Evolutionary conservation across 78 protist genomes (phyloP).

Genomic region (Dictyostelium firmibasis): DNA sequence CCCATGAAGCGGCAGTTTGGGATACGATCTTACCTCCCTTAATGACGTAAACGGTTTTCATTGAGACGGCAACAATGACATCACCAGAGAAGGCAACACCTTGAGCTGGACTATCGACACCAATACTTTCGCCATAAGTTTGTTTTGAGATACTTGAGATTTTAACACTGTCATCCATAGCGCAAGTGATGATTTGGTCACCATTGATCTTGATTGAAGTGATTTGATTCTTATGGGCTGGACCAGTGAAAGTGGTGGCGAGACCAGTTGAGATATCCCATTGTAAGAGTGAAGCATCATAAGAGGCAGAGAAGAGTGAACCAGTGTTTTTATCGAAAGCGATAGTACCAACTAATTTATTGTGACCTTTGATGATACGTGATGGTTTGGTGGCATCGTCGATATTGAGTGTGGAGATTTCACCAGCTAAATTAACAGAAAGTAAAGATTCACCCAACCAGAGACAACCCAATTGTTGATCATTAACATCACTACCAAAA

Average conservation of each 20-base stretch:
- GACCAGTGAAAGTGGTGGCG: slow-evolving; percentile 49
- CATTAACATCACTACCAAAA: slow-evolving; percentile 60
- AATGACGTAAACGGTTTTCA: slow-evolving; percentile 69
- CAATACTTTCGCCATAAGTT: slow-evolving; percentile 47
- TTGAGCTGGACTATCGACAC: slow-evolving; percentile 64
- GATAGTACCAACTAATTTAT: slow-evolving; percentile 82
- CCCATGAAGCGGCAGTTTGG: slow-evolving; percentile 36
- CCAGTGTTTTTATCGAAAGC: slow-evolving; percentile 49
- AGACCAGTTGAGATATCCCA: slow-evolving; percentile 78
- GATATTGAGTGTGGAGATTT: slow-evolving; percentile 73
- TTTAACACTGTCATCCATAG: slow-evolving; percentile 80
- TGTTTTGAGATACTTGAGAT: slow-evolving; percentile 35
- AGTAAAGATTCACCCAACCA: slow-evolving; percentile 83
- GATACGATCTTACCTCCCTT: slow-evolving; percentile 73
- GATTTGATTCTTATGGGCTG: slow-evolving; percentile 83
- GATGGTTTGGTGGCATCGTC: slow-evolving; percentile 67
- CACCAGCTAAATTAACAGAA: slow-evolving; percentile 86
- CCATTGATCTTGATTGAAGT: slow-evolving; percentile 42
- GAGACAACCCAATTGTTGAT: slow-evolving; percentile 92
- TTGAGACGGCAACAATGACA: slow-evolving; percentile 66
- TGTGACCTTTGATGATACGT: slow-evolving; percentile 88
- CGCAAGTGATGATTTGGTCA: slow-evolving; percentile 69
- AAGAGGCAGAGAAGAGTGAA: slow-evolving; percentile 74
- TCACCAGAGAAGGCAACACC: slow-evolving; percentile 54
- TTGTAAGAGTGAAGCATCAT: slow-evolving; percentile 59